These are phyloP conservation scores for Miscanthus lutarioriparius DNA, from an alignment of 176 grass and related monocot species.

Conservation along the genomic window DNA sequence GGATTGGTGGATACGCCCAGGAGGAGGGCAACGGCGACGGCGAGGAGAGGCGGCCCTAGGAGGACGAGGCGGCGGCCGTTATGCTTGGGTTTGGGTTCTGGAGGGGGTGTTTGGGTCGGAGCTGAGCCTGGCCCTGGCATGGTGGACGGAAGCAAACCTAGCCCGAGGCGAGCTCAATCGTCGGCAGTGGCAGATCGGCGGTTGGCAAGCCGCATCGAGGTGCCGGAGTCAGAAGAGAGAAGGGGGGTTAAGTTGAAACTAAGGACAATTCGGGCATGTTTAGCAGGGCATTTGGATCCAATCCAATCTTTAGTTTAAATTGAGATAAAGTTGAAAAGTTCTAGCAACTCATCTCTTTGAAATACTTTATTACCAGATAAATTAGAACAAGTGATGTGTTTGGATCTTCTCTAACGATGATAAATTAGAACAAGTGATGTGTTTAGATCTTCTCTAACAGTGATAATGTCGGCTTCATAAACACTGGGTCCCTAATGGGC, in stretches of 20 bases:
- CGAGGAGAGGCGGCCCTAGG: constrained; percentile 30
- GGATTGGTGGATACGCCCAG: constrained; percentile 26
- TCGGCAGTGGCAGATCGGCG: background rate
- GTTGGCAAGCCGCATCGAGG: background rate
- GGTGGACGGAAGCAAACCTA: background rate
- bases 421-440: no score
- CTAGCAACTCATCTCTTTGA: no score
- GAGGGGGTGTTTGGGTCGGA: background rate
- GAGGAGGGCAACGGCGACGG: constrained; percentile 34
- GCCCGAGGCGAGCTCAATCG: background rate
- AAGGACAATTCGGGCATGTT: background rate
- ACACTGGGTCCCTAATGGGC: no score
- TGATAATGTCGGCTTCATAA: no score
- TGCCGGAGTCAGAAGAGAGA: background rate
- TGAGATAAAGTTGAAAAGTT: no score
- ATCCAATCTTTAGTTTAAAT: no score
- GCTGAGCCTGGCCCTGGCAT: constrained; percentile 35
- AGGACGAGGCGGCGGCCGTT: constrained; percentile 8
- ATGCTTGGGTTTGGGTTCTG: background rate
- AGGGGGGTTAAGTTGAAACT: background rate
- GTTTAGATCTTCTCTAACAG: no score
- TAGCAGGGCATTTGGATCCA: background rate
- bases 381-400: no score
- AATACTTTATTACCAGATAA: no score
- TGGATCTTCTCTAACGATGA: no score